Evolutionary conservation across 2,329 filamentous ascomycete species (phyloP), one percentile per base, ranked within the genome.

Genomic region (Ceratocystis albifundus): DNA sequence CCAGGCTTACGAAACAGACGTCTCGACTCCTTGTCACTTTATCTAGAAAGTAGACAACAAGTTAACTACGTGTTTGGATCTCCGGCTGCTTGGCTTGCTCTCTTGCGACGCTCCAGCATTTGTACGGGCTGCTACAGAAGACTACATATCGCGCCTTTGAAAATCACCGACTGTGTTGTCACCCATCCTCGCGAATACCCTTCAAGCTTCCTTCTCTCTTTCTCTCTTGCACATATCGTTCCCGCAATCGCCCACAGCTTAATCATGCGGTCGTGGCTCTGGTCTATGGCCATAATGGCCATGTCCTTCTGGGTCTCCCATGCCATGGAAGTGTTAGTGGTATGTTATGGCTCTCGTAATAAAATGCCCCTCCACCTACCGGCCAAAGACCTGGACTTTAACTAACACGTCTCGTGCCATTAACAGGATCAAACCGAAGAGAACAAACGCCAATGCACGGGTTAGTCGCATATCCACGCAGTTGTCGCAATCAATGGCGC

Each of bases 391-490:
- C 10, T 7, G 22, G 20, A 44, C 15, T 30, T 7, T 20, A 45
- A 22, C 62, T 36, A 70, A 46, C 30, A 32, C 22, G 8, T 57
- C 30, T 15, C 28, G 10, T 59, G 55, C 30, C 32, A 59, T 32
- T 1, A 59, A 36, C 6, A 63, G 61, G 87, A 90, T 75, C 82
- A 94, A 74, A 84, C 85, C 66, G 84, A 89, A 64, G 82, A 87
- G 45, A 88, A 93, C 73, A 82, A 85, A 73, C 89, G 96, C 78
- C 84, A 88, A 83, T 96, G 93, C 79, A 80, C 83, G 66, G 84
- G 66, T 67, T 45, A 50, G 66, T 20, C 8, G 7, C 20, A 44
- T 36, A 17, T 36, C 6, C 28, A 59, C 17, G 25, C 48, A 1
- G 55, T 59, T 30, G 28, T 32, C 17, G 28, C 28, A 15, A 36